Evolutionary conservation across 75 land plant species (phyloP).

Genomic region (Sequoia sempervirens): DNA sequence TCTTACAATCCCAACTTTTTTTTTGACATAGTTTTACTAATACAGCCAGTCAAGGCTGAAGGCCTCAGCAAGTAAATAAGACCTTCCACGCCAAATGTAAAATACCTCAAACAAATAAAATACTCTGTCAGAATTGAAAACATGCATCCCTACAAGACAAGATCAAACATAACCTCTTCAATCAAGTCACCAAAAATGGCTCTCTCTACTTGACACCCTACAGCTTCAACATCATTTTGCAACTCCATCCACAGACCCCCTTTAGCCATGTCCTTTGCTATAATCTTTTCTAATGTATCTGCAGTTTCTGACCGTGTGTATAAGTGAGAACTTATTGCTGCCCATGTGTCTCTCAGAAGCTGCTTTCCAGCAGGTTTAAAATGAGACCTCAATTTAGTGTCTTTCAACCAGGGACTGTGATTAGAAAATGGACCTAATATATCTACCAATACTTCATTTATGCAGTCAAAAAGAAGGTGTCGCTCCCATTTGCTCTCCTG

Average conservation of each 20-base stretch:
- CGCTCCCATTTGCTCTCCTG: constrained; percentile 20
- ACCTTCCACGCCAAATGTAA: neutral
- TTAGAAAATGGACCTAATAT: constrained; percentile 33
- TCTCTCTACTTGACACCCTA: constrained; percentile 44
- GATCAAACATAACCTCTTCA: constrained; percentile 53
- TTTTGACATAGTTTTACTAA: neutral
- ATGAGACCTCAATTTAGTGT: constrained; percentile 11
- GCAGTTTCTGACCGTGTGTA: constrained; percentile 13
- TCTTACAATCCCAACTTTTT: neutral
- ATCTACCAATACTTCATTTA: constrained; percentile 54
- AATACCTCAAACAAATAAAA: constrained; percentile 3
- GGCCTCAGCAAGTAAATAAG: constrained; percentile 5
- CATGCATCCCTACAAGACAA: constrained; percentile 12
- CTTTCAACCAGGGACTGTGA: constrained; percentile 28
- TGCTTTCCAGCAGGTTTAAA: constrained; percentile 29
- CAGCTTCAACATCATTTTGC: constrained; percentile 24
- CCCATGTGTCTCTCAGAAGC: constrained; percentile 33
- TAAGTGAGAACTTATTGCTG: constrained; percentile 23
- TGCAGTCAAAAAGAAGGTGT: constrained; percentile 66
- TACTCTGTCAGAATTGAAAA: constrained; percentile 1
- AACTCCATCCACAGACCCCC: constrained; percentile 51
- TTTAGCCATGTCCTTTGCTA: constrained; percentile 50
- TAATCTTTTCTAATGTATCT: constrained; percentile 40
- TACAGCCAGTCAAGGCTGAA: neutral
- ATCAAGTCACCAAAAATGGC: constrained; percentile 50